A percentile compares a stretch with the other conserved stretches of the same genome.
Evolutionary conservation across 495 filamentous ascomycete species (phyloP).

Genomic region (Hapsidospora chrysogenum): DNA sequence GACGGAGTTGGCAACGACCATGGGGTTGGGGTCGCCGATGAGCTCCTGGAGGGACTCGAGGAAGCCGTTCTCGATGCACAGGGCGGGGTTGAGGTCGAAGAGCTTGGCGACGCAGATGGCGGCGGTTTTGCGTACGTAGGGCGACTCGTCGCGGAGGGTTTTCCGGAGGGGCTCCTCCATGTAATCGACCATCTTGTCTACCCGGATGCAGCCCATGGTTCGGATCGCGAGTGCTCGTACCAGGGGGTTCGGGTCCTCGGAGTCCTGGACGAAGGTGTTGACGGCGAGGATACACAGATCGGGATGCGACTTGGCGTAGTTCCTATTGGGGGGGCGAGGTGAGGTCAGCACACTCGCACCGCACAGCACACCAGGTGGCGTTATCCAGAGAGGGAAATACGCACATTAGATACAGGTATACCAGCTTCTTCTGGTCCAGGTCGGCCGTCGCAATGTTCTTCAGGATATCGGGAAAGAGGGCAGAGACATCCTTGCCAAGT

Average conservation of each 20-base stretch:
- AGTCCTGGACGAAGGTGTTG: conserved; percentile 98
- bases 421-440: conserved; percentile 97
- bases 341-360: no score
- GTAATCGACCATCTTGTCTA: conserved; percentile 99
- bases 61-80: conserved; percentile 95
- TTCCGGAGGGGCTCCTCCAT: conserved; percentile 98
- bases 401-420: conserved; percentile 96
- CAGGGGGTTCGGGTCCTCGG: conserved; percentile 94
- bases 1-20: conserved; percentile 96
- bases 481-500: conserved; percentile 93
- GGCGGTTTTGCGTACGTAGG: conserved; percentile 95
- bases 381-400: no score
- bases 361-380: no score
- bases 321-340: no score
- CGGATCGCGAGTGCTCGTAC: conserved; percentile 89
- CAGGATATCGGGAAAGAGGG: conserved; percentile 91
- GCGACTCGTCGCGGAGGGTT: conserved; percentile 90
- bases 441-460: conserved; percentile 97
- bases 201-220: conserved; percentile 98
- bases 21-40: conserved; percentile 94
- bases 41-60: conserved; percentile 89
- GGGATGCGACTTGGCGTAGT: conserved; percentile 98
- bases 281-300: conserved; percentile 98
- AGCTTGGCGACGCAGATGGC: conserved; percentile 97
- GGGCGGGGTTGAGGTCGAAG: conserved; percentile 78